Percentiles rank a stretch among this genome's conserved stretches.
phyloP scores from a whole-genome alignment of 495 filamentous ascomycete species.

The Penicillium maclennaniae region DNA sequence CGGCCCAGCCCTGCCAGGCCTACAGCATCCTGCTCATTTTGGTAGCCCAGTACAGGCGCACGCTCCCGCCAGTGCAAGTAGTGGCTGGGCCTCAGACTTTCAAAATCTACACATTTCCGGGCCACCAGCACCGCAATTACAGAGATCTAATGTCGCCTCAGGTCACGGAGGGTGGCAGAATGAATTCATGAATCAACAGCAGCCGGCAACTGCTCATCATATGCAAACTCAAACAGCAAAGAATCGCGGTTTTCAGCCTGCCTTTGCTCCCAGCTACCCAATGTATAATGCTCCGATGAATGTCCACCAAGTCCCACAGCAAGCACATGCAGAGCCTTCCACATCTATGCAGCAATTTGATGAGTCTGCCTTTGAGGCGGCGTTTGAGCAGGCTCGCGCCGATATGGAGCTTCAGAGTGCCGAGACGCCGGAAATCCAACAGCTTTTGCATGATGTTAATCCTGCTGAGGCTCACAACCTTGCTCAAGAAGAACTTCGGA shows the following conservation, averaged over 20 bases:
- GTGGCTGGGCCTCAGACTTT: conserved; percentile 49
- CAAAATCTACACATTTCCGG: conserved; percentile 45
- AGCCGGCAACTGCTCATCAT: conserved; percentile 17
- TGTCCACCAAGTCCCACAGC: conserved; percentile 26
- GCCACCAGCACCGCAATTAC: conserved; percentile 32
- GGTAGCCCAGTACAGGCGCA: conserved; percentile 12
- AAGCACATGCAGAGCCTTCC: conserved; percentile 12
- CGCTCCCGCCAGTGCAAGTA: conserved; percentile 16
- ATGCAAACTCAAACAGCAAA: conserved; percentile 19
- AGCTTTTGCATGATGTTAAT: conserved; percentile 6
- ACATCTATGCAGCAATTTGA: conserved; percentile 43
- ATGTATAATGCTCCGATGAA: conserved; percentile 25
- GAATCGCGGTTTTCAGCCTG: conserved; percentile 30
- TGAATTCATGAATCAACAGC: conserved; percentile 47
- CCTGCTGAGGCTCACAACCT: conserved; percentile 8
- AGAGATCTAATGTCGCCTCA: conserved; percentile 29
- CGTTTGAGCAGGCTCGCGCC: conserved; percentile 51
- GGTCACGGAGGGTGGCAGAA: conserved; percentile 48
- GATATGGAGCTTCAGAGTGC: conserved; percentile 34
- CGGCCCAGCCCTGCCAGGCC: conserved; percentile 25
- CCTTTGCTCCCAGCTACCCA: conserved; percentile 28
- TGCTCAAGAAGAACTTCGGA: conserved; percentile 31
- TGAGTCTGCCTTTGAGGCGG: conserved; percentile 60
- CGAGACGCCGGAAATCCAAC: conserved; percentile 9
- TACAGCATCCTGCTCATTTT: conserved; percentile 33